Conservation (phyloP, 495 filamentous ascomycete species). For the Aspergillus avenaceus region DNA sequence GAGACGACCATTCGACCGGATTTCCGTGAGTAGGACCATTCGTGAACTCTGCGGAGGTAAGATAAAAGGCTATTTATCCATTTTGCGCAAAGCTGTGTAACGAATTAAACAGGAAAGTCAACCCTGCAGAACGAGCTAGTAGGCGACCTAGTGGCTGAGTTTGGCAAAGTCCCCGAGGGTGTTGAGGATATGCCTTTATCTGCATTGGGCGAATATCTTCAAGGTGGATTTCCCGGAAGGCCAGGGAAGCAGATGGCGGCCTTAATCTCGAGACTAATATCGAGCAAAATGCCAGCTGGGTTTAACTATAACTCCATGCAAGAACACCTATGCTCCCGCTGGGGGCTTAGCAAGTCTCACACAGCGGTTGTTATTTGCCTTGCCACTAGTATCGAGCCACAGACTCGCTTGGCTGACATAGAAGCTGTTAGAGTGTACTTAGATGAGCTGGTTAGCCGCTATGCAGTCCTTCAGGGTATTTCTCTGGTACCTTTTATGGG, state of each 20-base stretch:
- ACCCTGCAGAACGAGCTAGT: constrained; percentile 94
- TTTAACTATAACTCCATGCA: constrained; percentile 92
- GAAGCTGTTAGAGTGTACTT: constrained; percentile 85
- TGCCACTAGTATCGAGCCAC: constrained; percentile 86
- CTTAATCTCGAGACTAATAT: constrained; percentile 86
- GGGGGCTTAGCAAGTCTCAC: constrained; percentile 89
- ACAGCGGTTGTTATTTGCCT: constrained; percentile 53
- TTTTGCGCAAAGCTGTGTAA: not conserved
- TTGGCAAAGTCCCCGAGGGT: constrained; percentile 95
- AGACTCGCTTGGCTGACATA: constrained; percentile 75
- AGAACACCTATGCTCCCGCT: constrained; percentile 88
- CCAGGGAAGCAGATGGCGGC: constrained; percentile 93
- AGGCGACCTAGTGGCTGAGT: constrained; percentile 93
- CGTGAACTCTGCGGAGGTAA: constrained; percentile 21
- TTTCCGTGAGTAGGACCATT: constrained; percentile 15
- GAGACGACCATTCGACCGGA: constrained; percentile 17
- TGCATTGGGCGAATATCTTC: constrained; percentile 87
- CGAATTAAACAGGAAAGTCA: constrained; percentile 73
- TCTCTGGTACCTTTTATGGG: constrained; percentile 52
- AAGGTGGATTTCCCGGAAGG: constrained; percentile 91
- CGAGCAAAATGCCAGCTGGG: constrained; percentile 97
- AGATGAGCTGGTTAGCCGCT: constrained; percentile 80
- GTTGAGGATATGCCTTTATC: constrained; percentile 94
- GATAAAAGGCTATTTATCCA: not conserved
- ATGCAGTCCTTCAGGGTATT: constrained; percentile 77